Evolutionary conservation across 371 early-diverging fungal species (phyloP).

Genomic region (Rhizopus microsporus): DNA sequence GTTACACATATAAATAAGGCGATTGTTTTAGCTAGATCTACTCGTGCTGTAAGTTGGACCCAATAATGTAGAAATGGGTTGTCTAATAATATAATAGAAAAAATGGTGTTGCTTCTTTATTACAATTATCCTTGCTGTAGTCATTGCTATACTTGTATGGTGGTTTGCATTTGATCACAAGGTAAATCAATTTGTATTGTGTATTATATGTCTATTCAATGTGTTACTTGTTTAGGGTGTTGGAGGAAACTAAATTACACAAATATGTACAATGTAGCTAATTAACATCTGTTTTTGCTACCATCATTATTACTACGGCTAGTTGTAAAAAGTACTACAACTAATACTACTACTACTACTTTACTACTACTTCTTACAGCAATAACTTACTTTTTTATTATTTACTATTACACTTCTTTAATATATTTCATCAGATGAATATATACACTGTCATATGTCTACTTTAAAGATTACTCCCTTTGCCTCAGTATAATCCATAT

Average conservation of each 20-base stretch:
- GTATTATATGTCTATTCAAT: neutral
- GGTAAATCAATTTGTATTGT: slow-evolving; percentile 15
- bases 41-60: slow-evolving; percentile 65
- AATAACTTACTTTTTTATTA: neutral
- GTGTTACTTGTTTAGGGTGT: slow-evolving; percentile 14
- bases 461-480: no score
- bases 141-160: slow-evolving; percentile 55
- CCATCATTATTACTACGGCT: no score
- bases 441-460: no score
- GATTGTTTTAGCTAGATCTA: slow-evolving; percentile 67
- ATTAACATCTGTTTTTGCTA: no score
- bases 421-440: no score
- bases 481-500: no score
- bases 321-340: no score
- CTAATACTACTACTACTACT: no score
- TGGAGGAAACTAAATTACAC: slow-evolving; percentile 5
- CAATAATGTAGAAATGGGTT: neutral
- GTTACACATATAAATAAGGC: slow-evolving; percentile 72
- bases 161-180: slow-evolving; percentile 53
- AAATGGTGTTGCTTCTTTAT: slow-evolving; percentile 68
- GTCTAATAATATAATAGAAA: slow-evolving; percentile 40
- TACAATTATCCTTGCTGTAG: slow-evolving; percentile 49
- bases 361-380: neutral
- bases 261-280: no score
- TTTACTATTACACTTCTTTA: no score